These are phyloP conservation scores for Berkeleyomyces rouxiae DNA, from an alignment of 2,329 filamentous ascomycete genomes.

Conservation along the genomic window DNA sequence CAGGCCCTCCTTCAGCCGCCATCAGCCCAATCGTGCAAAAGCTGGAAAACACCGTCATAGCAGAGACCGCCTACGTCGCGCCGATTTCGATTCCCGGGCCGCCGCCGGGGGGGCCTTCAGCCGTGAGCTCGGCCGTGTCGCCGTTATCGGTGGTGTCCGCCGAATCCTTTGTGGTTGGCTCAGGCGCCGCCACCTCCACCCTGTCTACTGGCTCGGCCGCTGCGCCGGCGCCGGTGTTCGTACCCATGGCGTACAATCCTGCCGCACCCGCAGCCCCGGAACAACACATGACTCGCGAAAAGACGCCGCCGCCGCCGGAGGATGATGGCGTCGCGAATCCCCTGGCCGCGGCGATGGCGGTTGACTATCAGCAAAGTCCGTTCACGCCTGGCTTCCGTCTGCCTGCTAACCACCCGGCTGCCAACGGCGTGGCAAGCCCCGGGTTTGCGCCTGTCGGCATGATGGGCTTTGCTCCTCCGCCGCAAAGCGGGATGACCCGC, in stretches of 20 bases:
- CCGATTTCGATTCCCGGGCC: slow-evolving; percentile 14
- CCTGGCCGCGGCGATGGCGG: slow-evolving; percentile 38
- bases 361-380: slow-evolving; percentile 37
- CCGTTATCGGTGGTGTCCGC: neutral
- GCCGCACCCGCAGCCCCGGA: slow-evolving; percentile 63
- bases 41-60: slow-evolving; percentile 54
- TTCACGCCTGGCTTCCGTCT: slow-evolving; percentile 37
- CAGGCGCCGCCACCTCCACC: neutral
- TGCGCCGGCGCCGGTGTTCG: slow-evolving; percentile 25
- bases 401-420: slow-evolving; percentile 28
- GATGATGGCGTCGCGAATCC: slow-evolving; percentile 29
- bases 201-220: slow-evolving; percentile 20
- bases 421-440: slow-evolving; percentile 24
- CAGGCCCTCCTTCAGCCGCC: slow-evolving; percentile 30
- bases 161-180: neutral
- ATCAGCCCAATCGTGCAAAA: slow-evolving; percentile 58
- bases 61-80: slow-evolving; percentile 33
- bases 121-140: slow-evolving; percentile 5
- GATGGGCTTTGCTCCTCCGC: slow-evolving; percentile 20
- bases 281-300: slow-evolving; percentile 54
- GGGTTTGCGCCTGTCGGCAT: slow-evolving; percentile 29
- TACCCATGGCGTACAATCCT: slow-evolving; percentile 60
- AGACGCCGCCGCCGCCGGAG: slow-evolving; percentile 63
- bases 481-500: slow-evolving; percentile 29
- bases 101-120: slow-evolving; percentile 15